Conservation (phyloP, 2,329 filamentous ascomycete species). For the Tolypocladium capitatum region DNA sequence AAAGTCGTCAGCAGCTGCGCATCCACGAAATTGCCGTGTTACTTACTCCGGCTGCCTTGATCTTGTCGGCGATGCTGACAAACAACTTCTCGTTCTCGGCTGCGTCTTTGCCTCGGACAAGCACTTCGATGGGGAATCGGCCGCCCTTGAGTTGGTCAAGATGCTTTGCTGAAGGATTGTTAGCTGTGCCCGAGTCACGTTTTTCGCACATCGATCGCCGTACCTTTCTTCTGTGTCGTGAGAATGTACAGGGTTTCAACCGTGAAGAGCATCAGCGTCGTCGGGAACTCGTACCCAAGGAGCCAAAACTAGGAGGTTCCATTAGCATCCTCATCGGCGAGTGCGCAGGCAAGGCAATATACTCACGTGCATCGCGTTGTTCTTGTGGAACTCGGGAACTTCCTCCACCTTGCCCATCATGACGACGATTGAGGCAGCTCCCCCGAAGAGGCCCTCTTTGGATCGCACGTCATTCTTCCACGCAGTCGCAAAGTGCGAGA, state of each 20-base stretch:
- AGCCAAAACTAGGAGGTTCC: conserved; percentile 69
- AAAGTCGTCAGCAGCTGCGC: conserved; percentile 4
- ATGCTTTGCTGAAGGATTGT: conserved; percentile 59
- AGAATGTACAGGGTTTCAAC: conserved; percentile 79
- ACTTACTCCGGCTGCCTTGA: conserved; percentile 76
- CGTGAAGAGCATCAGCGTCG: conserved; percentile 87
- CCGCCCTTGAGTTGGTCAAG: conserved; percentile 84
- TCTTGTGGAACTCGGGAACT: conserved; percentile 78
- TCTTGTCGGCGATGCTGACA: conserved; percentile 66
- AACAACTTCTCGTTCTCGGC: conserved; percentile 88
- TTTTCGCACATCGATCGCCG: not conserved
- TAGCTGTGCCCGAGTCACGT: conserved; percentile 10
- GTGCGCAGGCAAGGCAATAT: not conserved
- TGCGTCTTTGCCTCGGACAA: conserved; percentile 83
- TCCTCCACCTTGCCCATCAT: conserved; percentile 95
- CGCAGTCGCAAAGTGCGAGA: conserved; percentile 72
- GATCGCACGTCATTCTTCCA: conserved; percentile 96
- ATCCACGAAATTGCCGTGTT: not conserved
- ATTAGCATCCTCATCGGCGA: not conserved
- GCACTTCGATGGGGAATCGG: conserved; percentile 81
- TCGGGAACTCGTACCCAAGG: conserved; percentile 94
- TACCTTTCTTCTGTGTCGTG: conserved; percentile 95
- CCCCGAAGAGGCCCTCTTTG: conserved; percentile 72
- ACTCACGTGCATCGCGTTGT: conserved; percentile 86
- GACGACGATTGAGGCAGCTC: conserved; percentile 74